Percentiles rank a stretch among this genome's conserved stretches.
phyloP scores from a whole-genome alignment of 225 moss, liverwort and hornwort species.

The Anthoceros angustus region DNA sequence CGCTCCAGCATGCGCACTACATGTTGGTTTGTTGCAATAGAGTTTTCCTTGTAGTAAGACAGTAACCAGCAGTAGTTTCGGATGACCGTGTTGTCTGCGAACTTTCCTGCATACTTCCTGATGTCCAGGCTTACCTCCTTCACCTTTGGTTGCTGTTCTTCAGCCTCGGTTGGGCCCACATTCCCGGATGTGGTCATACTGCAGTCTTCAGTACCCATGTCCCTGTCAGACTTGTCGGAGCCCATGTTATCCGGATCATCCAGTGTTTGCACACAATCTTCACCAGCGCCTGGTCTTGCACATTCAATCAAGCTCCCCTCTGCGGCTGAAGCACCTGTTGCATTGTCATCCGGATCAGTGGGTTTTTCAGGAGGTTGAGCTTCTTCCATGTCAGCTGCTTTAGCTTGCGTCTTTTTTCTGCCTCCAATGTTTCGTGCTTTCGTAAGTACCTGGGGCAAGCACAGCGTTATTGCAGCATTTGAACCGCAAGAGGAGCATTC shows the following conservation, averaged over 20 bases:
- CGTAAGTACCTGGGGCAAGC: background rate
- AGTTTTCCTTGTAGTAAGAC: constrained; percentile 55
- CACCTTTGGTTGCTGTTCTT: constrained; percentile 25
- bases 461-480: background rate
- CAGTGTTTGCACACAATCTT: no score
- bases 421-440: background rate
- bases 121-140: constrained; percentile 64
- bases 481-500: no score
- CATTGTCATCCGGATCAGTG: background rate
- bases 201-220: constrained; percentile 14
- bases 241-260: no score
- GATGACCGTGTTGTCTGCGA: constrained; percentile 60
- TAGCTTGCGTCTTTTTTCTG: background rate
- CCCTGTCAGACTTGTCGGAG: background rate
- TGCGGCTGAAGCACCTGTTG: background rate
- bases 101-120: constrained; percentile 30
- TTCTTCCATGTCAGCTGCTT: background rate
- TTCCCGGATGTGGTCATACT: constrained; percentile 15
- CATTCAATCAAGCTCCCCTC: no score
- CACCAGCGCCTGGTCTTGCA: no score
- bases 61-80: constrained; percentile 88
- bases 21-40: constrained; percentile 56
- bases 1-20: constrained; percentile 87
- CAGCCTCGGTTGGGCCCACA: constrained; percentile 18
- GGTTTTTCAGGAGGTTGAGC: background rate